Conservation (phyloP, 202 grass and related monocot species). For the Elaeis oleifera region DNA sequence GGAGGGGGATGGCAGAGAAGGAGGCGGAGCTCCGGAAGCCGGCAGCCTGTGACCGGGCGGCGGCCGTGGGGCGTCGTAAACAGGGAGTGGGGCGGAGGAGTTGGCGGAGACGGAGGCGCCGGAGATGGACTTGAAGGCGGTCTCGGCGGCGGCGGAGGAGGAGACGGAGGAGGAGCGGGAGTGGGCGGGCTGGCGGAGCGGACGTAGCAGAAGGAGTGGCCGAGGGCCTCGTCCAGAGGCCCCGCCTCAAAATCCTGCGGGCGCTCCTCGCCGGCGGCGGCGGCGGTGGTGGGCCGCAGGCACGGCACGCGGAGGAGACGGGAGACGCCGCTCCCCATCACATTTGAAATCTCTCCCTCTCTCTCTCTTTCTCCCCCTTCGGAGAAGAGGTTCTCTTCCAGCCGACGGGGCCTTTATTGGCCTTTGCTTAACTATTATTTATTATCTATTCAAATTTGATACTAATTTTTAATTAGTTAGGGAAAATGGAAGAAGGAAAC, state of each 20-base stretch:
- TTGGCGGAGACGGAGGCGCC: conserved; percentile 87
- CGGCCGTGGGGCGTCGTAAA: conserved; percentile 45
- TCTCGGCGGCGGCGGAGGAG: conserved; percentile 23
- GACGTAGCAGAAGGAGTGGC: conserved; percentile 88
- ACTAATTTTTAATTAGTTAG: neutral
- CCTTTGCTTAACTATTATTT: neutral
- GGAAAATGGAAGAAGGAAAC: neutral
- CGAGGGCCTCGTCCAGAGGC: conserved; percentile 73
- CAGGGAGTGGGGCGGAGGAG: conserved; percentile 67
- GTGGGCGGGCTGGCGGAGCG: conserved; percentile 22
- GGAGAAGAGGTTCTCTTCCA: neutral
- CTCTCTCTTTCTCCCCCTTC: neutral
- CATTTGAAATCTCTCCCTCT: conserved; percentile 27
- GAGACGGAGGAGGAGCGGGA: conserved; percentile 25
- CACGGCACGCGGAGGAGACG: conserved; percentile 55
- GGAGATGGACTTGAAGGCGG: conserved; percentile 44
- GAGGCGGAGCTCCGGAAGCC: conserved; percentile 40
- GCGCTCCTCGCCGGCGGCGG: conserved; percentile 1
- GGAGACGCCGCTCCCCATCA: conserved; percentile 91
- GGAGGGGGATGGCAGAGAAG: conserved; percentile 37
- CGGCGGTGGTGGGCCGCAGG: conserved; percentile 20
- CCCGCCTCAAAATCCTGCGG: conserved; percentile 24
- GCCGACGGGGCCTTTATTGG: neutral
- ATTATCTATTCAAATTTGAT: conserved; percentile 15
- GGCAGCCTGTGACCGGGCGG: conserved; percentile 21